A percentile compares a stretch with the other conserved stretches of the same genome.
Conservation (phyloP, 768 basidiomycete genomes). For the Rhodosporidiobolus sp. region DNA sequence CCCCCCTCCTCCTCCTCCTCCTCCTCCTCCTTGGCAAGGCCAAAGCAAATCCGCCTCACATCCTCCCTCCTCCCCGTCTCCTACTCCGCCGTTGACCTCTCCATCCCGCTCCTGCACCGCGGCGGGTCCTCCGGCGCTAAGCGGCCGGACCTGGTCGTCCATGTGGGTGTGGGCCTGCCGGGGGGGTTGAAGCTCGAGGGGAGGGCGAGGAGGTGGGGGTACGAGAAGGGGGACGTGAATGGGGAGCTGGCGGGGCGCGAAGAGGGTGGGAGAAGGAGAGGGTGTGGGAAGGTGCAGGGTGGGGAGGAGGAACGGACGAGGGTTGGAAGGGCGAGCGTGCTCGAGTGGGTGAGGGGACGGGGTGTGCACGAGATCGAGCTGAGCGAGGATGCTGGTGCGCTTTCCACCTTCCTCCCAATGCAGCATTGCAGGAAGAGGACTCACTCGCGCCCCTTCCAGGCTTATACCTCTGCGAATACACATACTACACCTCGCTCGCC, state of each 20-base stretch:
- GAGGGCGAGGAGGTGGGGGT: slow-evolving; percentile 9
- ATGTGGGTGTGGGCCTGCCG: slow-evolving; percentile 16
- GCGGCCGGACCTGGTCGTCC: slow-evolving; percentile 14
- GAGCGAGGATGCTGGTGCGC: slow-evolving; percentile 16
- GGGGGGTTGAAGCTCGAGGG: slow-evolving; percentile 5
- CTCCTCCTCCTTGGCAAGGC: background rate
- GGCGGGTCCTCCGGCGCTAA: background rate
- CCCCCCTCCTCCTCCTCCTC: background rate
- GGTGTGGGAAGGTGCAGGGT: background rate
- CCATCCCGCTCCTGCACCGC: background rate
- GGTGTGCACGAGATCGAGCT: background rate
- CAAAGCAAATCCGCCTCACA: slow-evolving; percentile 1
- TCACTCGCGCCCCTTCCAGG: too few relatives aligned
- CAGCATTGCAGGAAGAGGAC: too few relatives aligned
- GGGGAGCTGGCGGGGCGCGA: slow-evolving; percentile 3
- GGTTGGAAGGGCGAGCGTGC: background rate
- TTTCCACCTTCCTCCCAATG: background rate
- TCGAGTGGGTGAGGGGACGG: background rate
- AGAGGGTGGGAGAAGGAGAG: slow-evolving; percentile 2
- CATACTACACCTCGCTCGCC: slow-evolving; percentile 4
- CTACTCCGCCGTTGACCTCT: slow-evolving; percentile 1
- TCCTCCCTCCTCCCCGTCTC: slow-evolving; percentile 23
- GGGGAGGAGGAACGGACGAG: slow-evolving; percentile 6
- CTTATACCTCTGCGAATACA: slow-evolving; percentile 29
- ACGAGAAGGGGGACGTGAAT: slow-evolving; percentile 15